phyloP scores from a whole-genome alignment of 805 yeast genomes.

The Danielia oregonensis region DNA sequence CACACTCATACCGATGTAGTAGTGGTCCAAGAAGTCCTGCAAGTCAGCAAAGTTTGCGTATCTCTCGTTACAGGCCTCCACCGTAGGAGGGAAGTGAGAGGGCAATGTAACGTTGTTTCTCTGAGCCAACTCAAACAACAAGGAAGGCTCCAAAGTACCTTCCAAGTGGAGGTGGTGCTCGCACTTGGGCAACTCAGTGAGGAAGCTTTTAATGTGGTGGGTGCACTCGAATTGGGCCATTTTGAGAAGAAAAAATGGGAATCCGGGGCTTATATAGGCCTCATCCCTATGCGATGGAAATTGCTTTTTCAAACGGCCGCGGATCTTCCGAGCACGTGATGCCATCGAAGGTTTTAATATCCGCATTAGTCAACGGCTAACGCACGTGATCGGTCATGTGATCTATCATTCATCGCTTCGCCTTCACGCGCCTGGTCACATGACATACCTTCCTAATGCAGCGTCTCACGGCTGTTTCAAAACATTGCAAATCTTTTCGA shows the following conservation, averaged over 20 bases:
- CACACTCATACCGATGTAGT: conserved; percentile 81
- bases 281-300: not conserved
- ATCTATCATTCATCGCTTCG: too few species aligned
- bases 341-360: not conserved
- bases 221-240: conserved; percentile 13
- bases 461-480: too few species aligned
- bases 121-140: conserved; percentile 64
- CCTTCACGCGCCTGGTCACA: too few species aligned
- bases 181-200: conserved; percentile 75
- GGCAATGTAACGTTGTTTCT: conserved; percentile 64
- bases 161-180: conserved; percentile 85
- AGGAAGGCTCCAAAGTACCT: conserved; percentile 77
- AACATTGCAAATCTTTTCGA: too few species aligned
- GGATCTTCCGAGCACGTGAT: not conserved
- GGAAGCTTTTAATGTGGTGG: conserved; percentile 42
- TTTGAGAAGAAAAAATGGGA: not conserved
- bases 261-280: conserved; percentile 1
- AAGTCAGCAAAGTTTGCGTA: conserved; percentile 62
- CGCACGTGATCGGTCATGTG: too few species aligned
- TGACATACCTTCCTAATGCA: too few species aligned
- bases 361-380: too few species aligned
- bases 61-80: conserved; percentile 49
- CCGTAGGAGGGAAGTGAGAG: conserved; percentile 54
- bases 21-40: conserved; percentile 75
- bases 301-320: not conserved